These are phyloP conservation scores for Chalaropsis ovoidea DNA, from an alignment of 2,329 filamentous ascomycete genomes.

Conservation along the genomic window DNA sequence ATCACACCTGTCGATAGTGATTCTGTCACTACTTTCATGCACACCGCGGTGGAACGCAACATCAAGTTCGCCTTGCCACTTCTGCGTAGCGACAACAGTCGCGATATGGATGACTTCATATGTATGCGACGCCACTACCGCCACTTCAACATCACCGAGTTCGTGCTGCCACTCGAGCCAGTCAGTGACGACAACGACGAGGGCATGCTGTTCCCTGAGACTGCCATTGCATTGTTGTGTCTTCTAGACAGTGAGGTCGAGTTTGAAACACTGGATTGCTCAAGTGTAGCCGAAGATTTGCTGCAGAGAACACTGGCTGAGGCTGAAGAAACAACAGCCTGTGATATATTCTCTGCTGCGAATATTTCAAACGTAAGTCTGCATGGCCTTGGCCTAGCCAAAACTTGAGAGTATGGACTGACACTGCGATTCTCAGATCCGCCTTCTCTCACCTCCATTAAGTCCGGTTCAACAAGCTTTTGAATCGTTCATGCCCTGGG, in stretches of 20 bases:
- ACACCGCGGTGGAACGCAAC: conserved; percentile 9
- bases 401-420: not conserved
- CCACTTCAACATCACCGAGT: conserved; percentile 2
- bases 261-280: conserved; percentile 14
- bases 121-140: conserved; percentile 13
- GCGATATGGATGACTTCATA: conserved; percentile 7
- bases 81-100: conserved; percentile 1
- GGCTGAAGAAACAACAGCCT: not conserved
- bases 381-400: not conserved
- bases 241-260: conserved; percentile 18
- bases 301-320: not conserved
- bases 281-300: not conserved
- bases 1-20: not conserved
- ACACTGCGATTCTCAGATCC: conserved; percentile 2
- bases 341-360: not conserved
- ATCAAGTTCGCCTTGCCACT: conserved; percentile 16
- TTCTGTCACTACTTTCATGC: not conserved
- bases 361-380: not conserved
- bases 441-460: conserved; percentile 21
- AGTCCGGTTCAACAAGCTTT: conserved; percentile 11
- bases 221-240: conserved; percentile 1
- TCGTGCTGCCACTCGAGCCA: conserved; percentile 20
- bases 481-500: conserved; percentile 19
- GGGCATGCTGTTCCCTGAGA: conserved; percentile 20
- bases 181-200: conserved; percentile 21